phyloP scores from a whole-genome alignment of 1,284 basidiomycete species.

The Tilletia caries region DNA sequence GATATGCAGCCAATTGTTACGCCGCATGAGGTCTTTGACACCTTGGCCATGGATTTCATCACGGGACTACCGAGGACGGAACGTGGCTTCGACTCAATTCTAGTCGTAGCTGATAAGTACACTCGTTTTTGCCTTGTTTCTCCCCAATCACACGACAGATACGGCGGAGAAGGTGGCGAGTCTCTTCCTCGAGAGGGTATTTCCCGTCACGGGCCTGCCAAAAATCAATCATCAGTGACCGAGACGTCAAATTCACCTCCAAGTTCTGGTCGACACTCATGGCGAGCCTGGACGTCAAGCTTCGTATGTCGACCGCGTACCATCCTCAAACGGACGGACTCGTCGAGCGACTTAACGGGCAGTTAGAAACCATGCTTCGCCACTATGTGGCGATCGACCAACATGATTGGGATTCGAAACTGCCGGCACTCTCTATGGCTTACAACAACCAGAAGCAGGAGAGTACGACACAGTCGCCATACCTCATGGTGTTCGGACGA shows the following conservation, averaged over 20 bases:
- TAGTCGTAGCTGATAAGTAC: background rate
- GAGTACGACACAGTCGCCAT: background rate
- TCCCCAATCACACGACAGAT: background rate
- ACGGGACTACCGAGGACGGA: too few relatives aligned
- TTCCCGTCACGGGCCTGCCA: background rate
- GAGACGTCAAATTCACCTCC: background rate
- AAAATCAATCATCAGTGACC: background rate
- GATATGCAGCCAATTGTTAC: too few relatives aligned
- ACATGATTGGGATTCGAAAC: constrained; percentile 18
- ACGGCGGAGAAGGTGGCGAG: background rate
- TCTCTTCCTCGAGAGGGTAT: background rate
- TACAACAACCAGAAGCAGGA: constrained; percentile 4
- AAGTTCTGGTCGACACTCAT: background rate
- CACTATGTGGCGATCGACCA: constrained; percentile 26
- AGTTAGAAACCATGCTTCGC: constrained; percentile 34
- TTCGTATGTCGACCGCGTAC: background rate
- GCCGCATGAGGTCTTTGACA: too few relatives aligned
- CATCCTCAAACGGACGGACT: constrained; percentile 1
- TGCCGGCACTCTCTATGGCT: background rate
- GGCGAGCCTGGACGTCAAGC: background rate
- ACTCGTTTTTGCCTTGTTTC: background rate
- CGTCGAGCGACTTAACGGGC: background rate
- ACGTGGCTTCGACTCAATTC: background rate
- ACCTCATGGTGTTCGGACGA: constrained; percentile 42
- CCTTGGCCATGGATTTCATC: too few relatives aligned